Evolutionary conservation across 768 basidiomycete genomes (phyloP), one percentile per base, ranked within the genome.

Genomic region (Zangia roseola): DNA sequence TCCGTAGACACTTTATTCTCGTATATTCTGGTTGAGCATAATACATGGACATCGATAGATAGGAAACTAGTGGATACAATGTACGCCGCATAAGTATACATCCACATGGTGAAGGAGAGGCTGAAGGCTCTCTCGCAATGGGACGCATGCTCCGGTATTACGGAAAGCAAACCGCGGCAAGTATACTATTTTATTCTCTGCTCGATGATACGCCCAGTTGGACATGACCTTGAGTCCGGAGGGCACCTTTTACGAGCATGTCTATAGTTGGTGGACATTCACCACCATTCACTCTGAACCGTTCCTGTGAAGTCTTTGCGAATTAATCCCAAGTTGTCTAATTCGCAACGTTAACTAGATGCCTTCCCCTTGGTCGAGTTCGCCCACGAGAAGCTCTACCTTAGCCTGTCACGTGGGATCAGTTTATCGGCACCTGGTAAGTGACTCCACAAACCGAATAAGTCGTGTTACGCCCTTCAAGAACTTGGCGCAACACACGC

Each of bases 241-340:
- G 64, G 84, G 86, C 84, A 88, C 86, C 86, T 87, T 84, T 28
- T 83, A 82, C 79, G 73, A 85, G 87, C 88, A 79, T 62, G 42
- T 17, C 23, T 43, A 26, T 8, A 3, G 38, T 31, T 20, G 20
- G 40, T 10, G 26, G 35, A 45, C 6, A 38, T 33, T 37, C 17
- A 16, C 19, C 19, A 30, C 12, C 13, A 31, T 20, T 23, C 8
- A 14, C 30, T 39, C 45, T 33, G 10, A 23, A 24, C 25, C 23
- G 42, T 25, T 26, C 17, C 33, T 21, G 36, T 6, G n/a, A 46
- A 37, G 36, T 28, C 30, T n/a, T 21, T 13, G 28, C 2, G 13
- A 40, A 34, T 40, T 26, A 40, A 39, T 40, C 45, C 54, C 24
- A 50, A 33, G 37, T 45, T 28, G 36, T 28, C 14, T 26, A 34